Evolutionary conservation across 2,329 filamentous ascomycete genomes (phyloP).

Genomic region (Paracorniculantispora psalliotae): DNA sequence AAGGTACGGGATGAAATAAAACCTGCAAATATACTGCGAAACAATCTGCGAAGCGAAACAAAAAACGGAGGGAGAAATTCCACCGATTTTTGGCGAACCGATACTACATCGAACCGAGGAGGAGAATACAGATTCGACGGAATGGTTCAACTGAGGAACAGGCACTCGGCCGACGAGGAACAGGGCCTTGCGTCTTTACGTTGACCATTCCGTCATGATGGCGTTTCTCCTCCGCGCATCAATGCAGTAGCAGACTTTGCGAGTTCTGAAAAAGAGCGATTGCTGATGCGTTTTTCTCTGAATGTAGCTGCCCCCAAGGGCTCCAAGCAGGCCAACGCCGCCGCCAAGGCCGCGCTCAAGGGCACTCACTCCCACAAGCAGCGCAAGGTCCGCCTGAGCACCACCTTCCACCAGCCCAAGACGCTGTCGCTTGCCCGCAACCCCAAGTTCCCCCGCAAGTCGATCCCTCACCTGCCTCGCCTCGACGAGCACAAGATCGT

Average conservation of each 20-base stretch:
- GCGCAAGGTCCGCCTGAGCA: conserved; percentile 86
- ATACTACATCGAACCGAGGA: conserved; percentile 7
- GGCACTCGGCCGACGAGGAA: not conserved
- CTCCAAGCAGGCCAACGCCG: conserved; percentile 83
- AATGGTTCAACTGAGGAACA: not conserved
- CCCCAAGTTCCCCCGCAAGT: conserved; percentile 96
- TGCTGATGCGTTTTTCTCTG: conserved; percentile 59
- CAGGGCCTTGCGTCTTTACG: not conserved
- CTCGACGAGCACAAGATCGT: conserved; percentile 98
- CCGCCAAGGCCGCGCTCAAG: conserved; percentile 93
- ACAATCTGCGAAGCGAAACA: not conserved
- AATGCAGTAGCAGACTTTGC: conserved; percentile 71
- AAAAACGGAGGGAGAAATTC: conserved; percentile 8
- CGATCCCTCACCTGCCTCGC: conserved; percentile 79
- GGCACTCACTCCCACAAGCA: conserved; percentile 74
- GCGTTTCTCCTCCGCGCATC: conserved; percentile 35
- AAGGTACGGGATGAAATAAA: conserved; percentile 42
- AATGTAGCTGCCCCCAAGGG: conserved; percentile 56
- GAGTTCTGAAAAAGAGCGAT: conserved; percentile 67
- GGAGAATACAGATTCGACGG: not conserved
- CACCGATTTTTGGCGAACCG: not conserved
- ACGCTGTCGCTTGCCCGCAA: conserved; percentile 85
- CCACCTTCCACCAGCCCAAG: conserved; percentile 97
- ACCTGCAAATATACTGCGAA: conserved; percentile 7
- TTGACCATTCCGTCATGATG: not conserved